A percentile compares a stretch with the other conserved stretches of the same genome.
Conservation (phyloP, 2,329 filamentous ascomycete species). For the Boeremia lycopersici region DNA sequence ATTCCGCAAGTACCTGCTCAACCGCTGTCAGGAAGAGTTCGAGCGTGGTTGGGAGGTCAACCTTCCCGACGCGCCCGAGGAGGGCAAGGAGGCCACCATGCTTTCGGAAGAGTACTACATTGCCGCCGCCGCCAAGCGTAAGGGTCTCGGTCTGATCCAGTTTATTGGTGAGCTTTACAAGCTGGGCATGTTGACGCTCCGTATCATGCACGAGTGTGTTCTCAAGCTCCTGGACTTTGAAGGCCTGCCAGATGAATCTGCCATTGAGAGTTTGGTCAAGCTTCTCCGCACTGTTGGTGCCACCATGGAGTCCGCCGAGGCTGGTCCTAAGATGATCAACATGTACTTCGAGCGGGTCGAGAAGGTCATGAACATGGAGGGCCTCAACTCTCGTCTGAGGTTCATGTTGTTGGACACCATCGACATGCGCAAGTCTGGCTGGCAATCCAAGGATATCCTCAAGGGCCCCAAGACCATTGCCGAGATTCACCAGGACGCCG, state of each 20-base stretch:
- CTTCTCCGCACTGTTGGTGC: conserved; percentile 88
- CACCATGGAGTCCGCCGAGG: conserved; percentile 79
- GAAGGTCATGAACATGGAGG: conserved; percentile 76
- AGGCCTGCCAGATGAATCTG: conserved; percentile 89
- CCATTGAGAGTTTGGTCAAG: conserved; percentile 94
- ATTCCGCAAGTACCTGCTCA: conserved; percentile 98
- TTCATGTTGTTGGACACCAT: conserved; percentile 98
- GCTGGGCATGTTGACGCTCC: conserved; percentile 95
- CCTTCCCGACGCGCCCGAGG: conserved; percentile 75
- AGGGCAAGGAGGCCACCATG: conserved; percentile 82
- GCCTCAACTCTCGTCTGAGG: conserved; percentile 80
- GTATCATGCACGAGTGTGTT: conserved; percentile 99
- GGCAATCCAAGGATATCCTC: conserved; percentile 85
- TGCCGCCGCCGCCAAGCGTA: conserved; percentile 91
- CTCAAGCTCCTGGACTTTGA: conserved; percentile 96
- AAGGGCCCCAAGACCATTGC: conserved; percentile 98
- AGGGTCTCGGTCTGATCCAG: conserved; percentile 95
- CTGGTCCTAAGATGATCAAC: conserved; percentile 86
- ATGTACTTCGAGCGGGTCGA: conserved; percentile 91
- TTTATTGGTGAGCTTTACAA: conserved; percentile 99
- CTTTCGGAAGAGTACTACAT: conserved; percentile 96
- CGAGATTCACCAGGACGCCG: conserved; percentile 84
- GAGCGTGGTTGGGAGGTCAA: conserved; percentile 96
- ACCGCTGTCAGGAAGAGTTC: conserved; percentile 98
- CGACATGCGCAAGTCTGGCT: conserved; percentile 77